Conservation (phyloP, 1,284 basidiomycete genomes). For the Austroboletus novae-zelandiae region DNA sequence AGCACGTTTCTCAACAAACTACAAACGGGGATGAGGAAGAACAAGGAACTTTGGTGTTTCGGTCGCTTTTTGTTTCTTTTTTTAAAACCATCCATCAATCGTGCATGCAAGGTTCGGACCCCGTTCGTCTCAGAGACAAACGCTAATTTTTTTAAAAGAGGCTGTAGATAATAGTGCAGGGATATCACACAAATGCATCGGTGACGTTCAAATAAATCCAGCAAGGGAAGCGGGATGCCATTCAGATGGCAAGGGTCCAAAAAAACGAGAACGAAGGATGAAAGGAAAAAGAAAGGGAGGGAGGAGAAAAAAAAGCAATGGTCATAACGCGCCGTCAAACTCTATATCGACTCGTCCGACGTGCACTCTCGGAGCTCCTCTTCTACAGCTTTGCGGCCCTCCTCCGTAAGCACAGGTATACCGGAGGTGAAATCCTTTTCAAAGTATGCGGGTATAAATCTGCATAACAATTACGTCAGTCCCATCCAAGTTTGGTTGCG, state of each 20-base stretch:
- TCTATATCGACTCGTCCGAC: slow-evolving; percentile 17
- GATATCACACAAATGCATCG: slow-evolving; percentile 28
- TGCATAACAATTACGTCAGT: slow-evolving; percentile 30
- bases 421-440: slow-evolving; percentile 73
- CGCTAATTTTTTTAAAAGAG: slow-evolving; percentile 8
- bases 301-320: not conserved
- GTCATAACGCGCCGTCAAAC: slow-evolving; percentile 12
- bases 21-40: not conserved
- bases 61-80: too few species aligned
- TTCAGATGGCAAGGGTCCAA: slow-evolving; percentile 8
- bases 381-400: slow-evolving; percentile 66
- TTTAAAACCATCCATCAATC: not conserved
- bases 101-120: not conserved
- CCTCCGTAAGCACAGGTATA: slow-evolving; percentile 68
- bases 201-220: slow-evolving; percentile 16
- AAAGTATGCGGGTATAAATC: slow-evolving; percentile 83
- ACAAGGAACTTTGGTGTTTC: not conserved
- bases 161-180: slow-evolving; percentile 24
- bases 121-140: not conserved
- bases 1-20: too few species aligned
- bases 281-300: not conserved
- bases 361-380: slow-evolving; percentile 53
- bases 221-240: not conserved
- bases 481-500: not conserved
- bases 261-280: slow-evolving; percentile 1